These are phyloP conservation scores for Globisporangium rhizosaccharum DNA, from an alignment of 352 stramenopile species.

Conservation along the genomic window DNA sequence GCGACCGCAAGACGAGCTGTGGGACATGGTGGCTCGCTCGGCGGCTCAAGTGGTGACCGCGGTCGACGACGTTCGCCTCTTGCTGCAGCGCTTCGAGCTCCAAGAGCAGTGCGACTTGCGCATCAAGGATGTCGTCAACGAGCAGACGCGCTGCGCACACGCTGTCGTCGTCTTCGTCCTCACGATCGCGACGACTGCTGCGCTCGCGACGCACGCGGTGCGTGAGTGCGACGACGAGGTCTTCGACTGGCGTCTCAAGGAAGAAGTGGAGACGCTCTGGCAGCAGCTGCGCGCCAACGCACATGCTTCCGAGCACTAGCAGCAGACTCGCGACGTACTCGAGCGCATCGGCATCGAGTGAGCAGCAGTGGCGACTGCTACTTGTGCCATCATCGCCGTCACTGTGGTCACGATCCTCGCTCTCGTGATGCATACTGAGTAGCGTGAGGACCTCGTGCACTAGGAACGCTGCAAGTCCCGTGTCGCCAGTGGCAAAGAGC, in stretches of 20 bases:
- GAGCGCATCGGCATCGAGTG: conserved; percentile 17
- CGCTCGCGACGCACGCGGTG: neutral
- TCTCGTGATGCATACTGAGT: neutral
- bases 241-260: conserved; percentile 8
- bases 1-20: conserved; percentile 15
- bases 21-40: conserved; percentile 16
- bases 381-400: neutral
- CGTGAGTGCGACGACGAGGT: conserved; percentile 12
- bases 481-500: conserved; percentile 9
- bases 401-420: neutral
- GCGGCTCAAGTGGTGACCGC: conserved; percentile 12
- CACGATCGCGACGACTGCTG: neutral
- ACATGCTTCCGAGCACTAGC: conserved; percentile 16
- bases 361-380: conserved; percentile 13
- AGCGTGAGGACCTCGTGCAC: conserved; percentile 28
- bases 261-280: conserved; percentile 21
- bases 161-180: neutral
- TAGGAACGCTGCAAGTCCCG: conserved; percentile 26
- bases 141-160: conserved; percentile 4
- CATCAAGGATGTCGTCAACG: conserved; percentile 39
- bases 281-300: conserved; percentile 21
- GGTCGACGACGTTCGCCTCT: conserved; percentile 15
- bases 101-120: conserved; percentile 38
- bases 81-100: conserved; percentile 33
- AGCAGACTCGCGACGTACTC: conserved; percentile 21